Percentiles rank a stretch among this genome's conserved stretches.
phyloP scores from a whole-genome alignment of 1,284 basidiomycete genomes.

The Naganishia albida region DNA sequence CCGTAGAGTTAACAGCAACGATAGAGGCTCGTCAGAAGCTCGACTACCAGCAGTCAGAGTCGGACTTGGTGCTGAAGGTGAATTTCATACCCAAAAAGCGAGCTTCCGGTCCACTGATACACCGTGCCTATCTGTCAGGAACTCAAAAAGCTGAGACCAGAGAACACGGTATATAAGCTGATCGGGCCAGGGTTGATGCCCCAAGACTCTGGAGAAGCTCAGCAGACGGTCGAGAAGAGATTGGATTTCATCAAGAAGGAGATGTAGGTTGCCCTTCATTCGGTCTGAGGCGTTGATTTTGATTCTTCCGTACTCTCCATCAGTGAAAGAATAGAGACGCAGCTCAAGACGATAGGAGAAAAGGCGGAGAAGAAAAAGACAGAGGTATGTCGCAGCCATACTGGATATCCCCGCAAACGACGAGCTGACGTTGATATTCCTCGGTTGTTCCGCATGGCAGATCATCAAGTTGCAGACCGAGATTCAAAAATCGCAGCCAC shows the following conservation, averaged over 20 bases:
- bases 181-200: constrained; percentile 87
- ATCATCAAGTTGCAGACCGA: constrained; percentile 27
- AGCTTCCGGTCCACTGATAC: neutral
- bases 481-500: constrained; percentile 19
- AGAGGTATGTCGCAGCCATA: constrained; percentile 61
- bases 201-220: constrained; percentile 87
- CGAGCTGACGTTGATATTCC: neutral
- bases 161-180: constrained; percentile 87
- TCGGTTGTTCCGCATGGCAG: neutral
- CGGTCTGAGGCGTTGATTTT: constrained; percentile 15
- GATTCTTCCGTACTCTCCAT: constrained; percentile 22
- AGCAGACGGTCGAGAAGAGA: constrained; percentile 84
- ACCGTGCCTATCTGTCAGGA: constrained; percentile 61
- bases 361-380: constrained; percentile 75
- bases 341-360: constrained; percentile 72
- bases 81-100: constrained; percentile 13
- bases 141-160: constrained; percentile 71
- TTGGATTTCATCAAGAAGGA: constrained; percentile 87
- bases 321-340: constrained; percentile 77
- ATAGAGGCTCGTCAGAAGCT: constrained; percentile 79
- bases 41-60: constrained; percentile 87
- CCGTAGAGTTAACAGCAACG: constrained; percentile 64
- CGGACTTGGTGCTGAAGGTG: constrained; percentile 88
- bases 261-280: constrained; percentile 64
- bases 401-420: neutral